Evolutionary conservation across 352 stramenopile species (phyloP).

Genomic region (Discostella stelligera): DNA sequence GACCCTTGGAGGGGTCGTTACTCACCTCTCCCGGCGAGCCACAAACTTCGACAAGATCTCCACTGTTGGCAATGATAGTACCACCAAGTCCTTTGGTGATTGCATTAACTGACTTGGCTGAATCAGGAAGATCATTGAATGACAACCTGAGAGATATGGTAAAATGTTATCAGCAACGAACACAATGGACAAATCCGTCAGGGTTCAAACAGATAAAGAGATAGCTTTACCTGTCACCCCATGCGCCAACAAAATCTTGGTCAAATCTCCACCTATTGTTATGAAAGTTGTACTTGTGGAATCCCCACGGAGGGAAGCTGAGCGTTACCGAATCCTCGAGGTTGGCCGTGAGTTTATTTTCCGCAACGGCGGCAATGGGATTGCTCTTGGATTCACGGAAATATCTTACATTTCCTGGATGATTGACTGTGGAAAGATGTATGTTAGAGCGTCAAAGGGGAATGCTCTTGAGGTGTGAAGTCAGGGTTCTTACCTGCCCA

Average conservation of each 20-base stretch:
- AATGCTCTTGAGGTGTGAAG: no score
- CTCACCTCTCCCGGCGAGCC: slow-evolving; percentile 21
- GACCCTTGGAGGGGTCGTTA: slow-evolving; percentile 31
- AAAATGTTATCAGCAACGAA: neutral
- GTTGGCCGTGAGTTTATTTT: slow-evolving; percentile 35
- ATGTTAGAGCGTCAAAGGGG: no score
- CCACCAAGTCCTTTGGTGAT: slow-evolving; percentile 26
- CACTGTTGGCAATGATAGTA: slow-evolving; percentile 31
- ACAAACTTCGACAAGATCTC: slow-evolving; percentile 49
- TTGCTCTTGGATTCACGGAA: slow-evolving; percentile 32
- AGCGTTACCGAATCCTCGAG: slow-evolving; percentile 42
- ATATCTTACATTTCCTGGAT: slow-evolving; percentile 36
- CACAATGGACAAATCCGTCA: neutral
- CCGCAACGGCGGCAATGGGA: slow-evolving; percentile 34
- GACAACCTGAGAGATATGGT: slow-evolving; percentile 7
- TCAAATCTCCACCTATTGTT: slow-evolving; percentile 43
- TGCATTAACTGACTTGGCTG: slow-evolving; percentile 35
- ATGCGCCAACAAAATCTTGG: slow-evolving; percentile 24
- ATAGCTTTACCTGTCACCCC: slow-evolving; percentile 28
- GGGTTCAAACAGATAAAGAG: neutral
- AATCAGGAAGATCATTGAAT: slow-evolving; percentile 43
- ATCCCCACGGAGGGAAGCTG: slow-evolving; percentile 25
- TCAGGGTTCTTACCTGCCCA: no score
- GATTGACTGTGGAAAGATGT: no score
- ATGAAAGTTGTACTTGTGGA: slow-evolving; percentile 38